Conservation (phyloP, 177 flowering plant species). For the Vitis hybrid region DNA sequence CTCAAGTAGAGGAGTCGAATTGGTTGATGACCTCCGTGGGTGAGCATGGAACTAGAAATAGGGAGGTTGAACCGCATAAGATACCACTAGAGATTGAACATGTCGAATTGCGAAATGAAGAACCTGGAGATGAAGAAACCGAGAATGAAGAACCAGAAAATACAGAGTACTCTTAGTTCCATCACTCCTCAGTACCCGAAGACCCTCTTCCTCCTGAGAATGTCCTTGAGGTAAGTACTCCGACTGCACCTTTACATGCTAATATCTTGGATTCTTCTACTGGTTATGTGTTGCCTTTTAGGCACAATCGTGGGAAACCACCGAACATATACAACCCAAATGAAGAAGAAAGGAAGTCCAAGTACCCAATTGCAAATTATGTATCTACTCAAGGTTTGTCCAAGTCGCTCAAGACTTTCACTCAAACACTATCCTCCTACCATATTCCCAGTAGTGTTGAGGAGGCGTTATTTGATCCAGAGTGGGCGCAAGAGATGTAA, state of each 20-base stretch:
- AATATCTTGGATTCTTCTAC: conserved; percentile 1
- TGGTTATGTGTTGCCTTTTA: conserved; percentile 1
- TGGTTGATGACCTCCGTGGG: not conserved
- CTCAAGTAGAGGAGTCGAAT: conserved; percentile 2
- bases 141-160: not conserved
- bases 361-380: conserved; percentile 7
- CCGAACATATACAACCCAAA: conserved; percentile 1
- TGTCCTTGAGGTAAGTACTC: not conserved
- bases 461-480: conserved; percentile 3
- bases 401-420: conserved; percentile 1
- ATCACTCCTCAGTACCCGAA: not conserved
- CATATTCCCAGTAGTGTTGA: not conserved
- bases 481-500: not conserved
- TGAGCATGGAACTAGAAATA: not conserved
- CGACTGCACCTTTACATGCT: not conserved
- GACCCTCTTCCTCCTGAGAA: not conserved
- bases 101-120: not conserved
- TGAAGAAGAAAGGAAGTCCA: conserved; percentile 2
- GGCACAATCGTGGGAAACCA: conserved; percentile 1
- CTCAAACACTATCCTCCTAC: not conserved
- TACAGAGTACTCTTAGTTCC: not conserved
- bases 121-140: not conserved
- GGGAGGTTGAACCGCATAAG: not conserved
- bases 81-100: not conserved
- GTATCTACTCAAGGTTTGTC: not conserved